A percentile compares a stretch with the other conserved stretches of the same genome.
These are phyloP conservation scores for Trichophyton verrucosum DNA, from an alignment of 2,329 filamentous ascomycete genomes.

Conservation along the genomic window DNA sequence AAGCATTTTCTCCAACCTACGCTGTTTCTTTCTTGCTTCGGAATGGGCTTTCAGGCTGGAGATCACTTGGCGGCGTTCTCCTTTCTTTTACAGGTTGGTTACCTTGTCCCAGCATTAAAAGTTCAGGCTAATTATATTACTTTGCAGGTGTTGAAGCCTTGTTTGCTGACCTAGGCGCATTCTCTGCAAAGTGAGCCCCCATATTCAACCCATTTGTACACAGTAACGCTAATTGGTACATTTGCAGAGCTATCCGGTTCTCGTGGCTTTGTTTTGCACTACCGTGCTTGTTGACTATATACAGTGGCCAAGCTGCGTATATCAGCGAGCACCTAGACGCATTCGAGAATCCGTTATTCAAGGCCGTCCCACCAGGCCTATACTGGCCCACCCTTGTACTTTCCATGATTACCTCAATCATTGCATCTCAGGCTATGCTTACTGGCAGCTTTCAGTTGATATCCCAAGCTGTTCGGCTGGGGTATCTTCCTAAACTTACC, in stretches of 20 bases:
- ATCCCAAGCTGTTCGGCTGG: slow-evolving; percentile 59
- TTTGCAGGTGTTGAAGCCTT: slow-evolving; percentile 55
- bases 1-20: slow-evolving; percentile 41
- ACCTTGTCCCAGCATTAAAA: not conserved
- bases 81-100: slow-evolving; percentile 50
- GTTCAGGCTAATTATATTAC: not conserved
- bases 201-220: not conserved
- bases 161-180: slow-evolving; percentile 67
- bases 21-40: slow-evolving; percentile 40
- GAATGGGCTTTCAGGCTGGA: slow-evolving; percentile 41
- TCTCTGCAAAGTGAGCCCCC: slow-evolving; percentile 25
- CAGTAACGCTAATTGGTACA: slow-evolving; percentile 1
- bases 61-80: slow-evolving; percentile 49
- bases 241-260: slow-evolving; percentile 52
- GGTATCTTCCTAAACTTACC: slow-evolving; percentile 65
- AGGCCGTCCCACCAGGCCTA: slow-evolving; percentile 53
- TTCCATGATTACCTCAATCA: slow-evolving; percentile 57
- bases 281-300: slow-evolving; percentile 50
- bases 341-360: slow-evolving; percentile 63
- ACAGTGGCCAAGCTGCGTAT: slow-evolving; percentile 62
- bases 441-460: slow-evolving; percentile 60
- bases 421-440: slow-evolving; percentile 68
- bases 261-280: slow-evolving; percentile 58
- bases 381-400: slow-evolving; percentile 57
- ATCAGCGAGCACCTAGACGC: slow-evolving; percentile 49